Evolutionary conservation across 768 basidiomycete species (phyloP), one percentile per base, ranked within the genome.

Genomic region (Russula sp.): DNA sequence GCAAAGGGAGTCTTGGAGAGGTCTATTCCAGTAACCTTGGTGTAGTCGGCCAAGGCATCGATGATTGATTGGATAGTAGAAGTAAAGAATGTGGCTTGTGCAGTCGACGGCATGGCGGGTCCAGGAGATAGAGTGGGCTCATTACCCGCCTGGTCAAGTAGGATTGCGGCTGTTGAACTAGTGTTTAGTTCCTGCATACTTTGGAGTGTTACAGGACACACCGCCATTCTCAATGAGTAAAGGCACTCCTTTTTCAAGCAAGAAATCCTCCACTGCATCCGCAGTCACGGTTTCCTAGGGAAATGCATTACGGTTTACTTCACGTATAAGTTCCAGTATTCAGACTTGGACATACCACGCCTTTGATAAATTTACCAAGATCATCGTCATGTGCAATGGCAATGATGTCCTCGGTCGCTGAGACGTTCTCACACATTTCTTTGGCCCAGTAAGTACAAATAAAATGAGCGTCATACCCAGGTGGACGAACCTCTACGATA

Each of bases 331-430:
- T 30, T 54, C 30, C 32, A 34, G 32, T 18, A 49, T 20, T 28
- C 40, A 18, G 14, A 46, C 22, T n/a, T 22, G 20, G 14, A 46
- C 57, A 18, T 50, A 64, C 63, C 44, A 54, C 44, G 18, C 24
- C 42, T 38, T 64, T 52, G 9, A 64, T 32, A 20, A 26, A 1
- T 16, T 54, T n/a, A n/a, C n/a, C 22, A 20, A 65, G 49, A 18
- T 65, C 64, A 18, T 65, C 55, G 10, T 65, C 54, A 53, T 65
- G 64, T 9, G 50, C 55, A 22, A 65, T 28, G 24, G 61, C 61
- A 20, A 62, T 16, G 38, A 22, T 61, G 2, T 26, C 49, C 24
- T 26, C 49, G 24, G 44, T 11, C 34, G 48, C 61, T 28, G 57
- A 6, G 20, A n/a, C 32, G 14, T 65, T 44, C 36, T 56, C 38